Conservation (phyloP, 2,329 filamentous ascomycete species). For the Biscogniauxia sp. region DNA sequence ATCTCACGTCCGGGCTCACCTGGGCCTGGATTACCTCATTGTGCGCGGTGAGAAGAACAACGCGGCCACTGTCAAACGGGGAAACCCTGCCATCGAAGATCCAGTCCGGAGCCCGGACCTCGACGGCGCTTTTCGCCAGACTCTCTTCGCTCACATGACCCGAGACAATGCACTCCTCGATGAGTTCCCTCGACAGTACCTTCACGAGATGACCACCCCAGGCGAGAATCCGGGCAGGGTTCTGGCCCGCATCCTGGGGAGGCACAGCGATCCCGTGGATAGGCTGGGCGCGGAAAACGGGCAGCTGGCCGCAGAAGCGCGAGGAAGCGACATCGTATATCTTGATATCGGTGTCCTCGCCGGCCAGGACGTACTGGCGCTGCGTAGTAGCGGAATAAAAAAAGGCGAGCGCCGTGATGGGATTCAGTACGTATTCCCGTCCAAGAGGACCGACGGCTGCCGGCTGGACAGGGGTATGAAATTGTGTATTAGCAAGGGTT, state of each 20-base stretch:
- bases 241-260: conserved; percentile 17
- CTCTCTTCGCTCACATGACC: conserved; percentile 11
- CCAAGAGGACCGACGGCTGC: conserved; percentile 18
- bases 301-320: conserved; percentile 39
- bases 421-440: conserved; percentile 45
- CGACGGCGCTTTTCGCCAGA: conserved; percentile 25
- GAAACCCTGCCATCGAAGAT: conserved; percentile 66
- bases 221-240: conserved; percentile 45
- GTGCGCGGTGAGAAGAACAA: conserved; percentile 77
- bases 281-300: conserved; percentile 64
- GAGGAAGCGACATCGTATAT: conserved; percentile 46
- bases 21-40: conserved; percentile 68
- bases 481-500: not conserved
- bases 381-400: conserved; percentile 34
- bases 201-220: conserved; percentile 70
- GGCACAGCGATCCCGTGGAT: conserved; percentile 69
- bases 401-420: conserved; percentile 60
- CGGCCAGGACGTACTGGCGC: conserved; percentile 50
- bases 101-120: conserved; percentile 66
- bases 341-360: conserved; percentile 58
- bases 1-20: conserved; percentile 21
- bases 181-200: conserved; percentile 32
- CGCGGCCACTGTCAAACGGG: conserved; percentile 40
- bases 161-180: conserved; percentile 34
- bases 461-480: conserved; percentile 7